phyloP scores from a whole-genome alignment of 1,139 yeast genomes.

The Kluyveromyces sp. region DNA sequence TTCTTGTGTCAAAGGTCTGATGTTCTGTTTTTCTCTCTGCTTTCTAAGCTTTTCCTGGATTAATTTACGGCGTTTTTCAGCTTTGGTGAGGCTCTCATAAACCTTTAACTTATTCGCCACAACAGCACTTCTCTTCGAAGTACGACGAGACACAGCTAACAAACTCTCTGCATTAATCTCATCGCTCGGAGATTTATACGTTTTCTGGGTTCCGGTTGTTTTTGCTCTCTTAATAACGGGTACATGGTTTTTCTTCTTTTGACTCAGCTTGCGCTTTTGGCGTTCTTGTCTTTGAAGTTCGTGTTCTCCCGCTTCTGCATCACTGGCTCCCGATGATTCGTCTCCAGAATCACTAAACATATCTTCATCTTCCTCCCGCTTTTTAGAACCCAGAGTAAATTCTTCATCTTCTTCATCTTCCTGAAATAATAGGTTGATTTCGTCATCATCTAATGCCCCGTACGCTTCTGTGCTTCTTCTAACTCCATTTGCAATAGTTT shows the following conservation, averaged over 20 bases:
- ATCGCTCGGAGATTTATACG: conserved; percentile 20
- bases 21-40: conserved; percentile 33
- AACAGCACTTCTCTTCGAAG: conserved; percentile 74
- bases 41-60: conserved; percentile 29
- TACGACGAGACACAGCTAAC: conserved; percentile 48
- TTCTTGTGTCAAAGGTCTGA: conserved; percentile 67
- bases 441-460: conserved; percentile 56
- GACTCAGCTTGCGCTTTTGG: conserved; percentile 35
- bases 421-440: conserved; percentile 64
- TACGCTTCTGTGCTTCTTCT: conserved; percentile 31
- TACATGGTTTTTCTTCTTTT: conserved; percentile 30
- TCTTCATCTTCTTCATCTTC: conserved; percentile 84
- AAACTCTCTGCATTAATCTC: conserved; percentile 42
- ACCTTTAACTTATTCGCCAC: conserved; percentile 72
- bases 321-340: conserved; percentile 10
- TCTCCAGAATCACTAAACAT: conserved; percentile 27
- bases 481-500: conserved; percentile 64
- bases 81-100: conserved; percentile 62
- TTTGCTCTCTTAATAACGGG: conserved; percentile 41
- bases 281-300: conserved; percentile 51
- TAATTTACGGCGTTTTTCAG: conserved; percentile 57
- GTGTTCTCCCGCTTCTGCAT: conserved; percentile 35
- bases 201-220: conserved; percentile 11
- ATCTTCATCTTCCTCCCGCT: conserved; percentile 20
- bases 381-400: conserved; percentile 39